These are phyloP conservation scores for Adansonia digitata DNA, from an alignment of 345 rosid genomes.

Conservation along the genomic window DNA sequence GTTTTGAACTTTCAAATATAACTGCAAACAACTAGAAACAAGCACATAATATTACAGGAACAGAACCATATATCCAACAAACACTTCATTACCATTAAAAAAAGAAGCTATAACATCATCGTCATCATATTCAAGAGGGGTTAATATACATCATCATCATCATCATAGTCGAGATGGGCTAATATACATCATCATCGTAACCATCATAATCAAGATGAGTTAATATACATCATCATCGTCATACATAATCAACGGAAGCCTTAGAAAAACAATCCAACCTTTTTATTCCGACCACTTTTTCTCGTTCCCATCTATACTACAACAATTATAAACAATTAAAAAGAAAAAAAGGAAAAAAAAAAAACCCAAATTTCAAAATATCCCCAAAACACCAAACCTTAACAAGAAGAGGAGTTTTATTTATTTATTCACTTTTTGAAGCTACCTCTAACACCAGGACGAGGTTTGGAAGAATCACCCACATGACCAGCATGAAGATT, in stretches of 20 bases:
- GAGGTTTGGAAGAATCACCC: slow-evolving; percentile 34
- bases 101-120: background rate
- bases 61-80: background rate
- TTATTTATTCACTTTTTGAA: slow-evolving; percentile 35
- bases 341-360: background rate
- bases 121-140: background rate
- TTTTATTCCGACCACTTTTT: background rate
- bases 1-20: background rate
- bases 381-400: background rate
- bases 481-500: slow-evolving; percentile 46
- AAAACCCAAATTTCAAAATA: background rate
- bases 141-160: background rate
- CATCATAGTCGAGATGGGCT: background rate
- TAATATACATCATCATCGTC: background rate
- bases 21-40: background rate
- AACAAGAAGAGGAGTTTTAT: background rate
- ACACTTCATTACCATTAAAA: background rate
- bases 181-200: background rate
- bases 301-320: background rate
- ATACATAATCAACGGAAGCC: background rate
- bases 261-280: background rate
- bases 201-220: background rate
- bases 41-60: background rate
- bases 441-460: slow-evolving; percentile 56
- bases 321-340: background rate